These are phyloP conservation scores for Poa annua DNA, from an alignment of 176 grass and related monocot species.

Conservation along the genomic window DNA sequence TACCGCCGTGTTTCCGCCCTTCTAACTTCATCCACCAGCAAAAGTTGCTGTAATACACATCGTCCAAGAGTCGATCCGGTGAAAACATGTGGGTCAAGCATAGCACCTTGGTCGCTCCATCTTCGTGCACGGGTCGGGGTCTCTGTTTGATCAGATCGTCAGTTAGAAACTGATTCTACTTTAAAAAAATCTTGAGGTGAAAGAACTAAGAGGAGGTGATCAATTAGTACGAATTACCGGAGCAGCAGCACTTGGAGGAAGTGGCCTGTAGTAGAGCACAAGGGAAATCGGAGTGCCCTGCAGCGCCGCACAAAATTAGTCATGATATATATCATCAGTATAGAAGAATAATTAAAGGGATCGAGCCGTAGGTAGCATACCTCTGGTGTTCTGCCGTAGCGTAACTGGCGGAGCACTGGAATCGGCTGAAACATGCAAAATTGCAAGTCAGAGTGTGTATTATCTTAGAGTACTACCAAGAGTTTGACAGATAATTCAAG, in stretches of 20 bases:
- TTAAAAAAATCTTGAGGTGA: background rate
- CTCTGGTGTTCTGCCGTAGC: background rate
- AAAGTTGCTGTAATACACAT: background rate
- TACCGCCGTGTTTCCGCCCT: constrained; percentile 38
- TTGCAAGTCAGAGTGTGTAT: background rate
- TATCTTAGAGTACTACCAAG: background rate
- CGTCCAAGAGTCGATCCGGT: background rate
- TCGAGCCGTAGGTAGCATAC: background rate
- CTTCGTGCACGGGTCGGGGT: background rate
- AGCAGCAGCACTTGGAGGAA: background rate
- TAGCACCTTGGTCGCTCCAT: constrained; percentile 8
- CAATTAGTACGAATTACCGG: background rate
- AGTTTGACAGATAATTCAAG: background rate
- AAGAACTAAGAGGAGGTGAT: background rate
- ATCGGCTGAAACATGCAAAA: background rate
- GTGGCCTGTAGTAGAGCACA: background rate
- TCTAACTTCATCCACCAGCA: background rate
- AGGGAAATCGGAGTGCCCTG: background rate
- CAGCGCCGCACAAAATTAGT: background rate
- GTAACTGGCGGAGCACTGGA: background rate
- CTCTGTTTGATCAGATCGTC: background rate
- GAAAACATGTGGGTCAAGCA: background rate
- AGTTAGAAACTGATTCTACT: background rate
- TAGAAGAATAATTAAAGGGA: background rate
- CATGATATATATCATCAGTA: background rate